Base-by-base conservation (phyloP, 306 rosid species). In the Psophocarpus tetragonolobus region DNA sequence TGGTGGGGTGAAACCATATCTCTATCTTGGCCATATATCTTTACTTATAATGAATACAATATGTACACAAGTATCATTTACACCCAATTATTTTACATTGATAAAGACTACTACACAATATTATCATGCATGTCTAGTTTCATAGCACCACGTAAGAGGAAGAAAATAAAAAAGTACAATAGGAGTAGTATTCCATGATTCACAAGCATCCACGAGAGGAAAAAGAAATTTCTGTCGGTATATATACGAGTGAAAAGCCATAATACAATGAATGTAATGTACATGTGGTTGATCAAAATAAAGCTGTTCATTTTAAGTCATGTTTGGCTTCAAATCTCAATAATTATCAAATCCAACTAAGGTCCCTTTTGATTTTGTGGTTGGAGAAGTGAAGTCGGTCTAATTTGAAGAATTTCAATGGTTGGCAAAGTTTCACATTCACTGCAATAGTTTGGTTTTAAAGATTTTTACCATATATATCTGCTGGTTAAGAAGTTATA, bases 211-310 rank as follows among this genome's bases (percentile, higher is more conserved):
- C 71, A 74, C 8, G 6, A 30, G 5, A 18, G 7, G 80, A 62
- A 62, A 45, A 62, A 47, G 38, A 75, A 45, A 45, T 3, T 61
- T 75, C 4, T 74, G 60, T 60, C 60, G 21, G 61, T 62, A 24
- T 54, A 48, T 48, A 53, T 32, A 56, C 24, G 13, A 70, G 21
- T 53, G 50, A 71, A 20, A 33, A 12, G 36, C 36, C 13, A 51
- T 20, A 18, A 53, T 39, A 51, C 65, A 20, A 69, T 29, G 30
- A 53, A 23, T 53, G 24, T n/a, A 17, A 23, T 36, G 14, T 66
- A 12, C 18, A 11, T 26, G 4, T 23, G 65, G 14, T 41, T 17
- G 48, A n/a, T 73, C n/a, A 57, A 51, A 57, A 39, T 41, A 26
- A 10, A 3, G 1, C 2, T 27, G 1, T 58, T 27, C 5, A 27